Conservation (phyloP, 1,139 yeast genomes). For the Candida sp. region DNA sequence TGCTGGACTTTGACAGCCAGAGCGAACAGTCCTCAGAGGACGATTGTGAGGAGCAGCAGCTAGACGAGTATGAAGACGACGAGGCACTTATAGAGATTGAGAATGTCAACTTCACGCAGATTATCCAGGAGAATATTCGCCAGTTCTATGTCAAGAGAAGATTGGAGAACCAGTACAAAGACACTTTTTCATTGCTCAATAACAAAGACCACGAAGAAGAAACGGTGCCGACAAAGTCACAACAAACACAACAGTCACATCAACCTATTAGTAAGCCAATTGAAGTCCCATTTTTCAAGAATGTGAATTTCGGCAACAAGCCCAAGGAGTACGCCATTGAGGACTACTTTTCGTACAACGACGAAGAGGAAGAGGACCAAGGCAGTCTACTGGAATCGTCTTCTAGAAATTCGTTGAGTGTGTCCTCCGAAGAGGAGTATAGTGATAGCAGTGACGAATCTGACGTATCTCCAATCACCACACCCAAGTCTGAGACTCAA, state of each 20-base stretch:
- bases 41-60: conserved; percentile 10
- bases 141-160: conserved; percentile 30
- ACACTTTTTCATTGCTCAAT: conserved; percentile 39
- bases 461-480: conserved; percentile 10
- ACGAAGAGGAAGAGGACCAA: conserved; percentile 20
- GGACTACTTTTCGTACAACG: conserved; percentile 41
- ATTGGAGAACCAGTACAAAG: conserved; percentile 16
- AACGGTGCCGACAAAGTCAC: conserved; percentile 1
- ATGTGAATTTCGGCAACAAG: conserved; percentile 39
- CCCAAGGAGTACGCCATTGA: conserved; percentile 39
- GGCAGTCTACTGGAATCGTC: background rate
- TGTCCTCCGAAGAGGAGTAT: background rate
- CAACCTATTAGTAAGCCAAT: conserved; percentile 3
- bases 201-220: conserved; percentile 4
- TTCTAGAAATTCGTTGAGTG: conserved; percentile 5
- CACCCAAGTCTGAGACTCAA: conserved; percentile 21
- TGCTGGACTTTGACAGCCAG: conserved; percentile 14
- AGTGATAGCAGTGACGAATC: conserved; percentile 13
- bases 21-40: conserved; percentile 3
- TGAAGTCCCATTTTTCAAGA: conserved; percentile 40
- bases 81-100: conserved; percentile 17
- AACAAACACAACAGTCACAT: background rate
- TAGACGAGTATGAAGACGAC: conserved; percentile 14
- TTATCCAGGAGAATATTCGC: conserved; percentile 44
- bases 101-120: conserved; percentile 42